These are phyloP conservation scores for Adansonia gregorii DNA, from an alignment of 441 rosid genomes.

Conservation along the genomic window DNA sequence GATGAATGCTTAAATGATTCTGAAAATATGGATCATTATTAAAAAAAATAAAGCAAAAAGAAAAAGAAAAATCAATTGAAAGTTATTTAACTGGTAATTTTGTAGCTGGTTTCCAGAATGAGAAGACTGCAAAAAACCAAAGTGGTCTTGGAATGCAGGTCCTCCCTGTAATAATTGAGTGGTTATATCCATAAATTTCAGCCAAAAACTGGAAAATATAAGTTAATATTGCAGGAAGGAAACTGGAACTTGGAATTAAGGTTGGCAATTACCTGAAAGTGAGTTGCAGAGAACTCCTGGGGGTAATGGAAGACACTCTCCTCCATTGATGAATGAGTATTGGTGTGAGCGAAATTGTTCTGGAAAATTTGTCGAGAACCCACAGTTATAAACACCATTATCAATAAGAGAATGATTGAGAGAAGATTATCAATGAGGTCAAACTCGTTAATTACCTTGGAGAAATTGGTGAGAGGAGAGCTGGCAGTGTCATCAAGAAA, in stretches of 20 bases:
- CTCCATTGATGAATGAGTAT: slow-evolving; percentile 54
- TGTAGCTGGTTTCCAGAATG: slow-evolving; percentile 54
- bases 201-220: not conserved
- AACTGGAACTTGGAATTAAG: not conserved
- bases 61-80: not conserved
- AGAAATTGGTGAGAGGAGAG: slow-evolving; percentile 58
- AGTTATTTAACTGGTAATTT: slow-evolving; percentile 59
- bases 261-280: slow-evolving; percentile 55
- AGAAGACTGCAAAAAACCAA: slow-evolving; percentile 55
- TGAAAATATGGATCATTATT: not conserved
- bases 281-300: slow-evolving; percentile 67
- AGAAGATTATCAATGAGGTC: not conserved
- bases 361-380: slow-evolving; percentile 31
- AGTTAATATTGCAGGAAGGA: not conserved
- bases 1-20: slow-evolving; percentile 6
- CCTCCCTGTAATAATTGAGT: slow-evolving; percentile 53
- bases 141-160: slow-evolving; percentile 61
- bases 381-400: slow-evolving; percentile 3
- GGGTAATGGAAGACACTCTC: slow-evolving; percentile 64
- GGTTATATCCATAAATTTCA: not conserved
- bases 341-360: slow-evolving; percentile 41
- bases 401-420: not conserved
- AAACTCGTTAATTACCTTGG: slow-evolving; percentile 1
- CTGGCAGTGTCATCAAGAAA: slow-evolving; percentile 94
- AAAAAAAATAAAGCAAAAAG: not conserved